Evolutionary conservation across 192 early-diverging fungal genomes (phyloP).

Genomic region (Chytriomyces sp.): DNA sequence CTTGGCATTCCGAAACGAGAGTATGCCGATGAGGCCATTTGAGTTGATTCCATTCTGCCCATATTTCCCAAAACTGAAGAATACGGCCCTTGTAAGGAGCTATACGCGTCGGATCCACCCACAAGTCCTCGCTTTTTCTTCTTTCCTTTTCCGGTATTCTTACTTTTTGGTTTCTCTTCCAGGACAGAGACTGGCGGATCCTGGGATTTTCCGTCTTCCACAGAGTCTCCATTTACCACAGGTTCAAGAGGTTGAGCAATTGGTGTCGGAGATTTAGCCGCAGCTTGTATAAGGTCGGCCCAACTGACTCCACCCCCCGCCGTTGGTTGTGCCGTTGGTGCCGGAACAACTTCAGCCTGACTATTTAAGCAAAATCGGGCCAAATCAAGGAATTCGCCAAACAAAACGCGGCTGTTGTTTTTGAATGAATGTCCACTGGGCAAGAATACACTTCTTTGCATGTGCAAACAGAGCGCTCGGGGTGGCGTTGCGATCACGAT

Average conservation of each 20-base stretch:
- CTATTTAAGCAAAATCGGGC: slow-evolving; percentile 75
- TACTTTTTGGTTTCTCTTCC: background rate
- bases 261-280: slow-evolving; percentile 2
- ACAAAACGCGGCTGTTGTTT: slow-evolving; percentile 75
- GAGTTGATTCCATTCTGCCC: background rate
- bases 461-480: slow-evolving; percentile 77
- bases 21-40: too few relatives aligned
- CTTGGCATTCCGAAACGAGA: too few relatives aligned
- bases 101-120: background rate
- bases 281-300: slow-evolving; percentile 26
- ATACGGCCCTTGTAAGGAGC: background rate
- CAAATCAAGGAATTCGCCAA: slow-evolving; percentile 76
- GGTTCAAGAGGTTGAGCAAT: slow-evolving; percentile 11
- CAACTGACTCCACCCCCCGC: slow-evolving; percentile 2
- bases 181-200: slow-evolving; percentile 12
- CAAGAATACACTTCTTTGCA: slow-evolving; percentile 82
- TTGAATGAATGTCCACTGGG: slow-evolving; percentile 74
- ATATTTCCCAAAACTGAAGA: background rate
- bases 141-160: background rate
- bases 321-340: background rate
- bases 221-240: background rate
- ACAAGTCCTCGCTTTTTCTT: slow-evolving; percentile 1
- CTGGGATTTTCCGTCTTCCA: background rate
- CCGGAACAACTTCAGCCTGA: slow-evolving; percentile 43
- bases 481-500: slow-evolving; percentile 88